A percentile compares a stretch with the other conserved stretches of the same genome.
Evolutionary conservation across 805 yeast species (phyloP).

Genomic region (Cyberlindnera mississippiensis): DNA sequence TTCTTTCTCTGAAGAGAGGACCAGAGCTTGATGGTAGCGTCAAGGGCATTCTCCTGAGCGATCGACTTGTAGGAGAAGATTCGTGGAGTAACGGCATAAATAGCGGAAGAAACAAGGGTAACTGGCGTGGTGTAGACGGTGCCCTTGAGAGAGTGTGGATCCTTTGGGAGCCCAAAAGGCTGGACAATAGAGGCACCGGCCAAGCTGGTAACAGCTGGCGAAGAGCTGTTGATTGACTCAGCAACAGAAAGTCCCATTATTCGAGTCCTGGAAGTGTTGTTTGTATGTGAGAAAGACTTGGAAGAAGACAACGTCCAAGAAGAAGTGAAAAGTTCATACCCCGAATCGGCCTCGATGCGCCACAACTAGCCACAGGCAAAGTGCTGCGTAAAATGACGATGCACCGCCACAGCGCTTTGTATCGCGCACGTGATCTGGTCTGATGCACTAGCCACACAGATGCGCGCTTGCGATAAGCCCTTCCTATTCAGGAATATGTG

Average conservation of each 20-base stretch:
- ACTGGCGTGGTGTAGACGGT: slow-evolving; percentile 38
- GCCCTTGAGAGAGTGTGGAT: slow-evolving; percentile 15
- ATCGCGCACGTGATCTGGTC: neutral
- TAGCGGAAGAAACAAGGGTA: slow-evolving; percentile 49
- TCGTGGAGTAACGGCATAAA: slow-evolving; percentile 45
- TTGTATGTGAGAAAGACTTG: neutral
- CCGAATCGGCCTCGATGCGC: neutral
- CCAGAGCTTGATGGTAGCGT: slow-evolving; percentile 62
- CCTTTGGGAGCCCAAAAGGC: slow-evolving; percentile 49
- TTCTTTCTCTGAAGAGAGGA: slow-evolving; percentile 45
- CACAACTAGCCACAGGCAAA: neutral
- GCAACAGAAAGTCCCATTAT: slow-evolving; percentile 16
- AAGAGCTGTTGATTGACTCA: slow-evolving; percentile 21
- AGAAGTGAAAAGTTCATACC: slow-evolving; percentile 1
- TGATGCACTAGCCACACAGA: neutral
- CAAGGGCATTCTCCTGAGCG: slow-evolving; percentile 58
- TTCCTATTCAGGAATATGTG: too few relatives aligned
- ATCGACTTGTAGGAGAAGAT: slow-evolving; percentile 69
- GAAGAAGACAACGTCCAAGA: neutral
- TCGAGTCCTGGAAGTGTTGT: neutral
- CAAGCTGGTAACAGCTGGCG: slow-evolving; percentile 25
- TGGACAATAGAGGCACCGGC: slow-evolving; percentile 38
- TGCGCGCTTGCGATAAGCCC: too few relatives aligned
- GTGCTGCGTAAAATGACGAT: neutral
- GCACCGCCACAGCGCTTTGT: neutral